These are phyloP conservation scores for Oryza punctata DNA, from an alignment of 176 grass and related monocot species.

Conservation along the genomic window DNA sequence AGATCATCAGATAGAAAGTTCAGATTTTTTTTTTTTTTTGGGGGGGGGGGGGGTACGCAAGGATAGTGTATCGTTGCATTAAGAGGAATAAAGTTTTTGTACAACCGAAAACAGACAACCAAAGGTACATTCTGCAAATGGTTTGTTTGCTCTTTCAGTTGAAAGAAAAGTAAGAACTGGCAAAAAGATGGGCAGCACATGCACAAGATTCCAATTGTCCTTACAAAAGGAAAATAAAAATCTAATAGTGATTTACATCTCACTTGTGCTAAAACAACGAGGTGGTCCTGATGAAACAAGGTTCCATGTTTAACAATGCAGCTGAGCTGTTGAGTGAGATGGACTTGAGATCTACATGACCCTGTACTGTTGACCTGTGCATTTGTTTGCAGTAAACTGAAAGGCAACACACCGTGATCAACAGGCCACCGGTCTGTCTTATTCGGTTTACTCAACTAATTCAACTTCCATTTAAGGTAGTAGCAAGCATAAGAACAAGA, in stretches of 20 bases:
- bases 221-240: too few species aligned
- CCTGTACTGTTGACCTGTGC: background rate
- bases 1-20: background rate
- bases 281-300: background rate
- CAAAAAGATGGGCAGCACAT: background rate
- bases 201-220: background rate
- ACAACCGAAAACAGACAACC: background rate
- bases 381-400: background rate
- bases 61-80: too few species aligned
- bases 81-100: too few species aligned
- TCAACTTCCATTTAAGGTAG: too few species aligned
- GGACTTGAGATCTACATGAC: background rate
- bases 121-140: background rate
- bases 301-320: background rate
- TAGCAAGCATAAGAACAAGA: too few species aligned
- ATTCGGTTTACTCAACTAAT: too few species aligned
- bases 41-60: too few species aligned
- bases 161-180: background rate
- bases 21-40: background rate
- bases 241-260: background rate
- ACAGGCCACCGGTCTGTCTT: background rate
- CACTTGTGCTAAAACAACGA: background rate
- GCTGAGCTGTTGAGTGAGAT: background rate
- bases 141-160: conserved; percentile 13
- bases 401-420: conserved; percentile 1